Percentiles rank a stretch among this genome's conserved stretches.
Conservation (phyloP, 768 basidiomycete genomes). For the Pulveroboletus sp. region DNA sequence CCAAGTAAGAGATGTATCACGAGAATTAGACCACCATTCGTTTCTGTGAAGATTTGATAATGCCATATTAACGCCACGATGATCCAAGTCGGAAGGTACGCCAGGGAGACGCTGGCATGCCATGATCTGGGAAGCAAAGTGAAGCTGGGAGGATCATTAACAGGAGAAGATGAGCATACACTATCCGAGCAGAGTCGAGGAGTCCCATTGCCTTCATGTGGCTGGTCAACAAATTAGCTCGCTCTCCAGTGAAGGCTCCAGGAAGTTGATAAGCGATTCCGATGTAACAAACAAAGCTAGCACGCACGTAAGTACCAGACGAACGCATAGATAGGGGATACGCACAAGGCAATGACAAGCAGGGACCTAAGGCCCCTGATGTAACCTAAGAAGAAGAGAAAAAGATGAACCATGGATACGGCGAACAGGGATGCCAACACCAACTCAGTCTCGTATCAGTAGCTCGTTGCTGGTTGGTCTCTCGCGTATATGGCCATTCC, state of each 20-base stretch:
- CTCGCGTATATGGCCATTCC: conserved; percentile 69
- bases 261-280: conserved; percentile 78
- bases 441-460: conserved; percentile 52
- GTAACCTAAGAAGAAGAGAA: conserved; percentile 39
- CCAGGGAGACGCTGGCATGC: conserved; percentile 61
- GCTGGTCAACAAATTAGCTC: conserved; percentile 57
- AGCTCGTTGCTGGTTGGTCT: conserved; percentile 60
- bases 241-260: conserved; percentile 62
- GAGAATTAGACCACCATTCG: conserved; percentile 56
- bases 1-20: conserved; percentile 64
- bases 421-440: conserved; percentile 15
- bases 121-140: conserved; percentile 39
- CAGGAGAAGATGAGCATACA: conserved; percentile 32
- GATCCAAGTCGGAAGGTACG: conserved; percentile 77
- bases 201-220: conserved; percentile 83
- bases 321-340: neutral
- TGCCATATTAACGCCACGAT: conserved; percentile 63
- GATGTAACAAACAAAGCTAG: conserved; percentile 63
- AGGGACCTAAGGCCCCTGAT: conserved; percentile 57
- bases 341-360: conserved; percentile 64
- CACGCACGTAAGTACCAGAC: neutral
- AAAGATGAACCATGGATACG: conserved; percentile 2
- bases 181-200: conserved; percentile 60
- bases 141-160: neutral
- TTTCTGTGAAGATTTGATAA: conserved; percentile 57